Conservation (phyloP, 192 early-diverging fungal genomes). For the Nowakowskiella sp. region DNA sequence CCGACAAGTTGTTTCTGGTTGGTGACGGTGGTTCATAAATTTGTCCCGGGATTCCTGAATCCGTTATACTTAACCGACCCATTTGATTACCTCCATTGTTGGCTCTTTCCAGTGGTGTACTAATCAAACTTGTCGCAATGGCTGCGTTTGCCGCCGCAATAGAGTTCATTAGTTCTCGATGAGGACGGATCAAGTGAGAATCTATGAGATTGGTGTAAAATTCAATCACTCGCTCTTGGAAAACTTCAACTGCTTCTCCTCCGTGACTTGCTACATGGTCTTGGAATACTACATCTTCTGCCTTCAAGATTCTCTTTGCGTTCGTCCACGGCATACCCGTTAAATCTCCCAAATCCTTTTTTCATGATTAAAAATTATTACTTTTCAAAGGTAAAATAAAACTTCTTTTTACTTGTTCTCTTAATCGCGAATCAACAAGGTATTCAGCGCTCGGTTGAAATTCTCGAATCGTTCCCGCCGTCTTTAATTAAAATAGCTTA, state of each 20-base stretch:
- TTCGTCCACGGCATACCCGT: constrained; percentile 32
- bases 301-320: constrained; percentile 32
- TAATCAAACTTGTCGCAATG: too few relatives aligned
- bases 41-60: background rate
- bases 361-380: background rate
- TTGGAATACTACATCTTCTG: constrained; percentile 26
- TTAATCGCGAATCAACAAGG: constrained; percentile 23
- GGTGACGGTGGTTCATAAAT: background rate
- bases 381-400: background rate
- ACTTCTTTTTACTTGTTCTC: constrained; percentile 28
- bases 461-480: constrained; percentile 32
- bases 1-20: background rate
- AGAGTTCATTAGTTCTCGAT: constrained; percentile 21
- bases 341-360: constrained; percentile 32
- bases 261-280: constrained; percentile 25
- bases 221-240: constrained; percentile 31
- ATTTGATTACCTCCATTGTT: too few relatives aligned
- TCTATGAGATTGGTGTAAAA: constrained; percentile 37
- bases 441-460: constrained; percentile 24
- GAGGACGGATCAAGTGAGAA: constrained; percentile 29
- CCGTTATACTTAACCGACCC: too few relatives aligned
- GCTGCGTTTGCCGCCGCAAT: constrained; percentile 2
- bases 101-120: constrained; percentile 1
- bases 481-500: constrained; percentile 15
- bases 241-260: constrained; percentile 24